A percentile compares a stretch with the other conserved stretches of the same genome.
Conservation (phyloP, 2,329 filamentous ascomycete species). For the Lasiodiplodia gonubiensis region DNA sequence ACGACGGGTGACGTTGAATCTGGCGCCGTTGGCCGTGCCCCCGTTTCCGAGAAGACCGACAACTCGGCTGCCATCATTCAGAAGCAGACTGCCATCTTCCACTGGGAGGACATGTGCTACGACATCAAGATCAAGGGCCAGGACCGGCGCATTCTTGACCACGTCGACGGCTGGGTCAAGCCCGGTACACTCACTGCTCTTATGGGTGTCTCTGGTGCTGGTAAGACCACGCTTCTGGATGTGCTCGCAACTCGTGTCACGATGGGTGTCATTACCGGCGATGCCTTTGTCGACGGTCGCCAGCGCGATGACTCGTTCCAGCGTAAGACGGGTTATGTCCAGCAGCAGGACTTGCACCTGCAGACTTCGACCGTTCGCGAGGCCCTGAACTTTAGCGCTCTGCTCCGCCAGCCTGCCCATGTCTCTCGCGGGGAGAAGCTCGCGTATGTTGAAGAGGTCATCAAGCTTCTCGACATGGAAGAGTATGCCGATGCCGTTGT, state of each 20-base stretch:
- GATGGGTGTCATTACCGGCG: conserved; percentile 81
- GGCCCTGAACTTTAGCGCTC: conserved; percentile 78
- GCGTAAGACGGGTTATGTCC: conserved; percentile 84
- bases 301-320: conserved; percentile 79
- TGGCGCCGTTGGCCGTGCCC: neutral
- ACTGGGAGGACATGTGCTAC: conserved; percentile 79
- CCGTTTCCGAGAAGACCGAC: conserved; percentile 12
- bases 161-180: conserved; percentile 88
- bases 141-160: conserved; percentile 72
- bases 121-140: conserved; percentile 76
- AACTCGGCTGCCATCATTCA: conserved; percentile 44
- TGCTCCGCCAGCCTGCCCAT: conserved; percentile 76
- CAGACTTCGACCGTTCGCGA: conserved; percentile 81
- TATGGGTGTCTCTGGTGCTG: conserved; percentile 74
- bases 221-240: conserved; percentile 85
- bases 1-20: conserved; percentile 9
- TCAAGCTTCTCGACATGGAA: conserved; percentile 84
- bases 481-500: conserved; percentile 85
- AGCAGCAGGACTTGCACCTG: conserved; percentile 86
- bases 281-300: conserved; percentile 78
- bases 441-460: conserved; percentile 83
- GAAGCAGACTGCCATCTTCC: conserved; percentile 73
- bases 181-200: conserved; percentile 83
- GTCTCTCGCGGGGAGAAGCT: conserved; percentile 74
- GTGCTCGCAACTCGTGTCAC: conserved; percentile 79